Base-by-base conservation (phyloP, 805 yeast genomes). In the Wickerhamomyces strasburgensis region DNA sequence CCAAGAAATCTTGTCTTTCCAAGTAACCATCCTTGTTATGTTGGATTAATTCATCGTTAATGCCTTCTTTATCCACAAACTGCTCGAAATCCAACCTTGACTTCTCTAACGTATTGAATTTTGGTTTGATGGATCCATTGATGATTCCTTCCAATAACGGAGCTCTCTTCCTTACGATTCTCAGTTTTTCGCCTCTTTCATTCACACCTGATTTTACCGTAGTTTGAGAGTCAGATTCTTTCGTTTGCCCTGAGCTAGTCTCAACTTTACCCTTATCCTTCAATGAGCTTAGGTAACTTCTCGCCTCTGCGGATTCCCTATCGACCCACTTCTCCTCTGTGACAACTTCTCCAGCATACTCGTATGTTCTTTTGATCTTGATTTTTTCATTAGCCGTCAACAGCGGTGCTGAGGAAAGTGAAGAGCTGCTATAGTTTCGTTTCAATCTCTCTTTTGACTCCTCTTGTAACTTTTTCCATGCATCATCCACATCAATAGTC, bases 51-150 rank as follows among this genome's bases (percentile, higher is more conserved):
- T 93, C 98, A 47, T 86, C 96, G 35, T 75, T 70, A 32, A 93
- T 80, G 38, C 88, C 88, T 46, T 80, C 79, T 46, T 83, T 73
- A 61, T 90, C 97, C 21, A 93, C 96, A 62, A 84, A 88, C 32
- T 84, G 77, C 1, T 95, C 94, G 95, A 98, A 93, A 61, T 93
- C 98, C 34, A 93, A 68, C 44, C 95, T 69, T 1, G 95, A 84
- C 61, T 93, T 93, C 57, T 93, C 98, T 46, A 93, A 65, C 0
- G 98, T 93, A 17, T 95, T 84, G 43, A 93, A 68, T 56, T 87
- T 90, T 23, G 85, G 78, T 48, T 83, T 79, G 45, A 81, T 75
- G 3, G 84, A 69, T 9, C 80, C 72, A 30, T 75, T 65, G 31
- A 87, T 72, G 26, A 88, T 88, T 39, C 81, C 85, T 55, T 84